Percentiles rank a stretch among this genome's conserved stretches.
Conservation (phyloP, 495 filamentous ascomycete genomes). For the Tuber umbilicatum region DNA sequence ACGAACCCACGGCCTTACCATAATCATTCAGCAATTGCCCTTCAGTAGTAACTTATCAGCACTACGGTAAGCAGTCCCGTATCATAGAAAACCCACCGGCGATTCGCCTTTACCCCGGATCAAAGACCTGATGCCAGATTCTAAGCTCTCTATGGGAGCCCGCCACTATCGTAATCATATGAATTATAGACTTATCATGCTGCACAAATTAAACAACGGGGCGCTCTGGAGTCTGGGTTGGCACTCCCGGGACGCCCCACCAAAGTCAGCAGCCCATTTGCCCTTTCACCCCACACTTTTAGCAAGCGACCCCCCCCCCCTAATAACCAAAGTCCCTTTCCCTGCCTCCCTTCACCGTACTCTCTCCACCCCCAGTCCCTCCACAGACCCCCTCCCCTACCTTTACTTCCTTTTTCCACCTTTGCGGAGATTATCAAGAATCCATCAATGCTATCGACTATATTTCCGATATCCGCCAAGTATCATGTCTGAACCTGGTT, state of each 20-base stretch:
- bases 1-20: not conserved
- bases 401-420: slow-evolving; percentile 6
- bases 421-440: not conserved
- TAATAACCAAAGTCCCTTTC: slow-evolving; percentile 6
- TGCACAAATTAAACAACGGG: slow-evolving; percentile 23
- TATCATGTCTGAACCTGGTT: slow-evolving; percentile 35
- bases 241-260: slow-evolving; percentile 9
- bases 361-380: not conserved
- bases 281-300: slow-evolving; percentile 14
- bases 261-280: slow-evolving; percentile 10
- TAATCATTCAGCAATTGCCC: not conserved
- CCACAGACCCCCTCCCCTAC: slow-evolving; percentile 3
- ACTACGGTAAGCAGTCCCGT: not conserved
- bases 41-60: too few relatives aligned
- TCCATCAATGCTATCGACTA: slow-evolving; percentile 29
- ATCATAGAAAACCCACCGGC: not conserved
- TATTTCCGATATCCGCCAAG: slow-evolving; percentile 23
- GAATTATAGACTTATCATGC: slow-evolving; percentile 8
- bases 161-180: not conserved
- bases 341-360: slow-evolving; percentile 1
- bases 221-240: not conserved
- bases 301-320: slow-evolving; percentile 8
- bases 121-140: not conserved
- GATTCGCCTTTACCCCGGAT: not conserved
- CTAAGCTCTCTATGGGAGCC: not conserved